phyloP scores from a whole-genome alignment of 139 green algal genomes.

The Edaphochlamys debaryana region DNA sequence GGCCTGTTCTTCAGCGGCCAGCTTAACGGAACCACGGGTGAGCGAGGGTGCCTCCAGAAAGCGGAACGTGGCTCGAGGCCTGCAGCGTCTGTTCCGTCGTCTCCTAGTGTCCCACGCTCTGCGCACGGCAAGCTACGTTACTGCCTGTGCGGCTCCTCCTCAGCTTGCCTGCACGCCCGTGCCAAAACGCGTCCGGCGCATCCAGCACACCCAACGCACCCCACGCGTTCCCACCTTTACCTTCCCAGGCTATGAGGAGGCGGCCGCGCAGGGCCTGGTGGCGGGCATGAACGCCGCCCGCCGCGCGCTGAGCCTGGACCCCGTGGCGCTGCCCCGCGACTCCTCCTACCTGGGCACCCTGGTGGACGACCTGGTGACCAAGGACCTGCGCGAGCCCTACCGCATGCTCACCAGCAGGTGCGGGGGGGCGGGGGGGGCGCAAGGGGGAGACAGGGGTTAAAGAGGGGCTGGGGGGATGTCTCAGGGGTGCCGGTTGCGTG shows the following conservation, averaged over 20 bases:
- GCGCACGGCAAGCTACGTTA: too few species aligned
- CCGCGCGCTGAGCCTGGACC: slow-evolving; percentile 60
- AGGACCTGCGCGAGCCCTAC: slow-evolving; percentile 97
- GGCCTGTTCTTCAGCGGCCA: slow-evolving; percentile 98
- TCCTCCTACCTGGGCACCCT: slow-evolving; percentile 94
- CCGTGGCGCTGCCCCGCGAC: slow-evolving; percentile 75
- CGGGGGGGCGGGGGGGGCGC: background rate
- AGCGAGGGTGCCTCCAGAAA: too few species aligned
- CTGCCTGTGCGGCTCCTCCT: too few species aligned
- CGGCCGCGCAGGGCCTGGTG: slow-evolving; percentile 91
- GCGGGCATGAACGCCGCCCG: slow-evolving; percentile 92
- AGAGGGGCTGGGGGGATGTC: background rate
- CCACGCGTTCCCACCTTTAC: too few species aligned
- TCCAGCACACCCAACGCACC: too few species aligned
- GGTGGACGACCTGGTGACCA: slow-evolving; percentile 96
- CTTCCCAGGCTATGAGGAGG: slow-evolving; percentile 93
- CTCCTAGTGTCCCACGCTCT: too few species aligned
- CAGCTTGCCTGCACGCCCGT: too few species aligned
- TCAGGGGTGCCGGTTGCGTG: too few species aligned
- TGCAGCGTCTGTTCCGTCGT: background rate
- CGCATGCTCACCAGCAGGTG: slow-evolving; percentile 92
- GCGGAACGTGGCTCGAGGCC: slow-evolving; percentile 33
- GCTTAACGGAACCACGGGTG: slow-evolving; percentile 96
- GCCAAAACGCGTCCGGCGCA: too few species aligned
- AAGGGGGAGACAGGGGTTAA: background rate